phyloP scores from a whole-genome alignment of 129 eudicot species.

The Smallanthus sonchifolius region DNA sequence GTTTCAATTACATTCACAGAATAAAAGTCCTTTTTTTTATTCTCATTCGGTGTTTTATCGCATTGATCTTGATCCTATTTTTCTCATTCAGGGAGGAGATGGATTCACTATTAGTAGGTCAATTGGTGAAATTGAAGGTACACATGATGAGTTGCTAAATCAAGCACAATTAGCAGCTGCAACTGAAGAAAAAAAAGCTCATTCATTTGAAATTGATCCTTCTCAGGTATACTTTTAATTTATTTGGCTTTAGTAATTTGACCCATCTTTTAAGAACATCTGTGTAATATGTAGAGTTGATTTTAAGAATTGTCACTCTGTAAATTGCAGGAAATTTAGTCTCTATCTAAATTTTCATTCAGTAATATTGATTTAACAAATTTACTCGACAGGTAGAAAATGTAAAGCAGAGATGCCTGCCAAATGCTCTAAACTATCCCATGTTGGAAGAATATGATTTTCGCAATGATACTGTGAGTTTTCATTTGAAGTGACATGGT shows the following conservation, averaged over 20 bases:
- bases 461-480: too few relatives aligned
- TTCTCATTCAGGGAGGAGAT: constrained; percentile 48
- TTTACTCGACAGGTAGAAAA: too few relatives aligned
- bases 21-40: not conserved
- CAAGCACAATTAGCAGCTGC: constrained; percentile 89
- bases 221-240: constrained; percentile 44
- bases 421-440: too few relatives aligned
- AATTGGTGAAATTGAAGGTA: constrained; percentile 60
- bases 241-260: not conserved
- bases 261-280: not conserved
- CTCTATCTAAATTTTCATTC: too few relatives aligned
- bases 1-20: not conserved
- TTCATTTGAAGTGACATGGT: too few relatives aligned
- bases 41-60: not conserved
- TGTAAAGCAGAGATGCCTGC: too few relatives aligned
- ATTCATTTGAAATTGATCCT: constrained; percentile 84
- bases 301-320: too few relatives aligned
- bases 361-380: too few relatives aligned
- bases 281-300: too few relatives aligned
- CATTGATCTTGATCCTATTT: constrained; percentile 10
- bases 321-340: too few relatives aligned
- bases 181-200: constrained; percentile 87
- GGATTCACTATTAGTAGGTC: constrained; percentile 62
- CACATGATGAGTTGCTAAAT: constrained; percentile 70
- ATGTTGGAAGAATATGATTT: too few relatives aligned